phyloP scores from a whole-genome alignment of 306 rosid species.

The Biancaea sappan region DNA sequence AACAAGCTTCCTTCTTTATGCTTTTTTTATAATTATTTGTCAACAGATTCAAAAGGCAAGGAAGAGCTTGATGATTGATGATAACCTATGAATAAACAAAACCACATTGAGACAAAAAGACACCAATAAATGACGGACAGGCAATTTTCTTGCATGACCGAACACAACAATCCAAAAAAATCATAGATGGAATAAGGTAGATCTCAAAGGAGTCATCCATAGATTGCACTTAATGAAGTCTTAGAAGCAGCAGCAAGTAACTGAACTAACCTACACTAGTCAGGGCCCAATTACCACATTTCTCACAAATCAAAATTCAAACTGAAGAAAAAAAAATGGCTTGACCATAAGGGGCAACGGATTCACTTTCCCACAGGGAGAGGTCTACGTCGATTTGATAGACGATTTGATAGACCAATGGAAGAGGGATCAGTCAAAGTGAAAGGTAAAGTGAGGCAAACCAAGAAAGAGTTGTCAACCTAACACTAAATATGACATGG shows the following conservation, averaged over 20 bases:
- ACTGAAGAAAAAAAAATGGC: too few relatives aligned
- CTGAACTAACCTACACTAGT: neutral
- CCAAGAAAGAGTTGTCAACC: neutral
- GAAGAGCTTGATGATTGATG: constrained; percentile 70
- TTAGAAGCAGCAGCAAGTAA: neutral
- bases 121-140: too few relatives aligned
- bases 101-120: constrained; percentile 31
- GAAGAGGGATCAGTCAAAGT: too few relatives aligned
- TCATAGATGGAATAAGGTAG: neutral
- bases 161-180: neutral
- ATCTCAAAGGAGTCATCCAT: neutral
- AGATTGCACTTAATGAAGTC: neutral
- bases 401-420: too few relatives aligned
- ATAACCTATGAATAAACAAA: constrained; percentile 53
- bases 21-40: constrained; percentile 72
- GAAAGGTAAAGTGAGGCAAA: too few relatives aligned
- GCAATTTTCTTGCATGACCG: neutral
- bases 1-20: constrained; percentile 92
- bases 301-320: neutral
- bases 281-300: neutral
- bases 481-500: neutral
- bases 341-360: too few relatives aligned
- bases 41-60: constrained; percentile 60
- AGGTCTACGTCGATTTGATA: too few relatives aligned
- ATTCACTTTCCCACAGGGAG: too few relatives aligned